phyloP scores from a whole-genome alignment of 2,329 filamentous ascomycete species.

The Paecilomyces sp. region DNA sequence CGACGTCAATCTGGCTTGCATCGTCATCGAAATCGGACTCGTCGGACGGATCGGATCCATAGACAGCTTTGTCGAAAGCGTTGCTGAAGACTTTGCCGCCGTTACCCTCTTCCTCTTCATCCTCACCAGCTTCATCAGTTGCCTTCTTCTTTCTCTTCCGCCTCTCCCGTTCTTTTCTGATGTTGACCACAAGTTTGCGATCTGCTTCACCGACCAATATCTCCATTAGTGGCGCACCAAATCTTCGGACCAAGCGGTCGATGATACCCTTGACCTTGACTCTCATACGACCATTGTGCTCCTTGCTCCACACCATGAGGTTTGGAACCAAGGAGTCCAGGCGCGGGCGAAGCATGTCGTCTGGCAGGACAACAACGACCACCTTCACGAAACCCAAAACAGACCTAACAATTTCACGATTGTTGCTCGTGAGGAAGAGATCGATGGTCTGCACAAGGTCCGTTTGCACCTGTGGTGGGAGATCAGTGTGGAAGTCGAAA shows the following conservation, averaged over 20 bases:
- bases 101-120: slow-evolving; percentile 44
- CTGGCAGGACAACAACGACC: slow-evolving; percentile 77
- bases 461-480: slow-evolving; percentile 63
- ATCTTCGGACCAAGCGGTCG: slow-evolving; percentile 86
- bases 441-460: slow-evolving; percentile 94
- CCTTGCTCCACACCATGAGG: slow-evolving; percentile 91
- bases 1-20: slow-evolving; percentile 34
- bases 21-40: slow-evolving; percentile 58
- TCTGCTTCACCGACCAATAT: slow-evolving; percentile 76
- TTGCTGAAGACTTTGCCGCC: slow-evolving; percentile 64
- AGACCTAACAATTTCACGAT: slow-evolving; percentile 90
- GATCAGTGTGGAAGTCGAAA: slow-evolving; percentile 73
- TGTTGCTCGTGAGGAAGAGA: slow-evolving; percentile 91
- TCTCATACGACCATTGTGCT: slow-evolving; percentile 96
- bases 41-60: slow-evolving; percentile 61
- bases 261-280: slow-evolving; percentile 97
- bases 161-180: slow-evolving; percentile 89
- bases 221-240: slow-evolving; percentile 75
- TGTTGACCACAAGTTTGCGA: slow-evolving; percentile 84
- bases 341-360: slow-evolving; percentile 69
- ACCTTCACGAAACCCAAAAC: slow-evolving; percentile 97
- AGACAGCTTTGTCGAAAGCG: slow-evolving; percentile 93
- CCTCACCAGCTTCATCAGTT: slow-evolving; percentile 51
- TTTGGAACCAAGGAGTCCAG: slow-evolving; percentile 76
- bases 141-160: slow-evolving; percentile 82